These are phyloP conservation scores for Pluteus cervinus DNA, from an alignment of 768 basidiomycete species.

Conservation along the genomic window DNA sequence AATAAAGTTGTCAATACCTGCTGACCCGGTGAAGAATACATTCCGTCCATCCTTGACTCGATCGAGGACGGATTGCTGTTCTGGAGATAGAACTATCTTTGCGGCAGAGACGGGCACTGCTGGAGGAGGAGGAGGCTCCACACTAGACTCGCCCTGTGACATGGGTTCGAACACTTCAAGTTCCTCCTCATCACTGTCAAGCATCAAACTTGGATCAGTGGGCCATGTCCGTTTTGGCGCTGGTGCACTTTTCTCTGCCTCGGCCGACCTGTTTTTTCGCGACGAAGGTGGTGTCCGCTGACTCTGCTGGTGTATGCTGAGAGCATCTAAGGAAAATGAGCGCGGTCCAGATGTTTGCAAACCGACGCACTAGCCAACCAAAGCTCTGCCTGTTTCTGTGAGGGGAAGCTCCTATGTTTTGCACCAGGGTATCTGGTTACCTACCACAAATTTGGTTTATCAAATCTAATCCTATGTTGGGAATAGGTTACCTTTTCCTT, in stretches of 20 bases:
- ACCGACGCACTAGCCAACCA: slow-evolving; percentile 41
- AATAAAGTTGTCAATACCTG: slow-evolving; percentile 39
- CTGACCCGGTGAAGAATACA: slow-evolving; percentile 85
- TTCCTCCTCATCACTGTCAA: too few species aligned
- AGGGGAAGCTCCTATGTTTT: slow-evolving; percentile 46
- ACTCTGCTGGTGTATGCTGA: slow-evolving; percentile 1
- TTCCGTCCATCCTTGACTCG: slow-evolving; percentile 54
- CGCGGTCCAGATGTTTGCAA: slow-evolving; percentile 1
- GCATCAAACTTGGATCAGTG: too few species aligned
- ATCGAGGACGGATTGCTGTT: slow-evolving; percentile 44
- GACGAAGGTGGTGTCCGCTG: too few species aligned
- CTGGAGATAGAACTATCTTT: slow-evolving; percentile 37
- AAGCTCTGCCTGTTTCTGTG: slow-evolving; percentile 37
- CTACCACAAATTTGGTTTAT: slow-evolving; percentile 29
- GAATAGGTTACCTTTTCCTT: slow-evolving; percentile 30
- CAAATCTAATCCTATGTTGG: too few species aligned
- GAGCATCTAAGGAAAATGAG: not conserved
- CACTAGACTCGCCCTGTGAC: too few species aligned
- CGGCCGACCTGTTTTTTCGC: too few species aligned
- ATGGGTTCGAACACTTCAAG: too few species aligned
- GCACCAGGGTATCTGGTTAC: slow-evolving; percentile 48
- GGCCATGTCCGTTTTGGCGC: too few species aligned
- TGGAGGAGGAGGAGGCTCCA: slow-evolving; percentile 1
- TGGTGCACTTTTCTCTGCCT: too few species aligned
- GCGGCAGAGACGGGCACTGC: slow-evolving; percentile 7